Percentiles rank a stretch among this genome's conserved stretches.
phyloP scores from a whole-genome alignment of 2,329 filamentous ascomycete genomes.

The Botrytis hyacinthi region DNA sequence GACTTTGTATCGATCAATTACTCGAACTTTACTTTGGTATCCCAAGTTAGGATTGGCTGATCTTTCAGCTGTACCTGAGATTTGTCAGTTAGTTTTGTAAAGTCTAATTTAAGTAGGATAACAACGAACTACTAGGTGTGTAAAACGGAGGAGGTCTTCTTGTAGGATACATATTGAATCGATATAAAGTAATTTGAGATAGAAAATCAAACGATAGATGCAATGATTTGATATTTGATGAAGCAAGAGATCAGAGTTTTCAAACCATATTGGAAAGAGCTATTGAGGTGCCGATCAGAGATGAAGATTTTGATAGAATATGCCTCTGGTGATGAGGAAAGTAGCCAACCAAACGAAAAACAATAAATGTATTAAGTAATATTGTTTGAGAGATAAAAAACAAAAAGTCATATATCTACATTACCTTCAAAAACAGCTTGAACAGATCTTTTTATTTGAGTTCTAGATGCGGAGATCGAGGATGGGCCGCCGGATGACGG shows the following conservation, averaged over 20 bases:
- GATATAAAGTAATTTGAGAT: slow-evolving; percentile 19
- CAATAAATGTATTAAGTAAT: slow-evolving; percentile 17
- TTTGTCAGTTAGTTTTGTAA: slow-evolving; percentile 16
- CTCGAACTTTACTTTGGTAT: slow-evolving; percentile 77
- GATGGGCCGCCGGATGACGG: slow-evolving; percentile 37
- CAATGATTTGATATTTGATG: slow-evolving; percentile 27
- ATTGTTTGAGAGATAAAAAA: slow-evolving; percentile 16
- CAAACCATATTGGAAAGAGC: slow-evolving; percentile 6
- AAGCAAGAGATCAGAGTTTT: slow-evolving; percentile 15
- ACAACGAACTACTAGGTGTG: slow-evolving; percentile 37
- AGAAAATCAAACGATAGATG: slow-evolving; percentile 11
- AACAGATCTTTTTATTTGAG: slow-evolving; percentile 57
- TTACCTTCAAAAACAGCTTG: slow-evolving; percentile 62
- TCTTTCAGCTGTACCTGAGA: slow-evolving; percentile 53
- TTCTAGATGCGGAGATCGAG: slow-evolving; percentile 39
- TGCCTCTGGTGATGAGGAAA: not conserved
- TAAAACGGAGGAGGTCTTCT: slow-evolving; percentile 31
- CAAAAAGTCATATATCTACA: not conserved
- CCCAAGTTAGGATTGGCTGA: slow-evolving; percentile 45
- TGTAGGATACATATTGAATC: slow-evolving; percentile 34
- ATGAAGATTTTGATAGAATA: not conserved
- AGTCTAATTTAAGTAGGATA: slow-evolving; percentile 40
- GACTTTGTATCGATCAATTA: slow-evolving; percentile 91
- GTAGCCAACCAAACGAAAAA: slow-evolving; percentile 1
- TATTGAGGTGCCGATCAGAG: slow-evolving; percentile 2